Percentiles rank a stretch among this genome's conserved stretches.
Evolutionary conservation across 179 eudicot species (phyloP).

Genomic region (Spinacia oleracea): DNA sequence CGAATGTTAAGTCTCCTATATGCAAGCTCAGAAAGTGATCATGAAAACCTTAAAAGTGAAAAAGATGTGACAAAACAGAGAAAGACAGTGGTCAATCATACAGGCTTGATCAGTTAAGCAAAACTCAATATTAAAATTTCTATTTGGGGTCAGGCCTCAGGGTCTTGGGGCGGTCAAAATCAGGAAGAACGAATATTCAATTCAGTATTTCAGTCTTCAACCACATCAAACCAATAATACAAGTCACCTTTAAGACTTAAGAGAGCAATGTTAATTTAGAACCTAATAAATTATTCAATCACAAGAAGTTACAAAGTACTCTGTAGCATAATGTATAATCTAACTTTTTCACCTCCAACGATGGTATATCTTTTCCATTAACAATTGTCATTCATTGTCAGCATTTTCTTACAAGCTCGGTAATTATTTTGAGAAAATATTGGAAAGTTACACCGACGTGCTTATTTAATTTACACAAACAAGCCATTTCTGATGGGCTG

Average conservation of each 20-base stretch:
- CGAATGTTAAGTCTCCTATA: background rate
- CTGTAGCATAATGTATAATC: too few relatives aligned
- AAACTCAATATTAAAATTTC: background rate
- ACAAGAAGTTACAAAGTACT: background rate
- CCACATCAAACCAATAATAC: background rate
- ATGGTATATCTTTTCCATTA: background rate
- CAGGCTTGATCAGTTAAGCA: background rate
- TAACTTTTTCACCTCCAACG: background rate
- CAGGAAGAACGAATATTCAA: background rate
- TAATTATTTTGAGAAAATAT: background rate
- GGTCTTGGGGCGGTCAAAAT: background rate
- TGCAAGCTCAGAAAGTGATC: background rate
- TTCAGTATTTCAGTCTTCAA: background rate
- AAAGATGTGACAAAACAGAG: background rate
- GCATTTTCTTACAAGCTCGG: background rate
- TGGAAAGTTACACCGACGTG: background rate
- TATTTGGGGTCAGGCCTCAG: background rate
- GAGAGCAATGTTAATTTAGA: background rate
- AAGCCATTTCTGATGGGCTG: background rate
- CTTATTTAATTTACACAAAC: background rate
- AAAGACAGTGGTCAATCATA: background rate
- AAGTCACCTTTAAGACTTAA: background rate
- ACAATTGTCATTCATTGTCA: background rate
- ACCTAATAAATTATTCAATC: too few relatives aligned
- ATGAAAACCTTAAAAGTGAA: background rate